These are phyloP conservation scores for Arctium lappa DNA, from an alignment of 129 eudicot genomes.

Conservation along the genomic window DNA sequence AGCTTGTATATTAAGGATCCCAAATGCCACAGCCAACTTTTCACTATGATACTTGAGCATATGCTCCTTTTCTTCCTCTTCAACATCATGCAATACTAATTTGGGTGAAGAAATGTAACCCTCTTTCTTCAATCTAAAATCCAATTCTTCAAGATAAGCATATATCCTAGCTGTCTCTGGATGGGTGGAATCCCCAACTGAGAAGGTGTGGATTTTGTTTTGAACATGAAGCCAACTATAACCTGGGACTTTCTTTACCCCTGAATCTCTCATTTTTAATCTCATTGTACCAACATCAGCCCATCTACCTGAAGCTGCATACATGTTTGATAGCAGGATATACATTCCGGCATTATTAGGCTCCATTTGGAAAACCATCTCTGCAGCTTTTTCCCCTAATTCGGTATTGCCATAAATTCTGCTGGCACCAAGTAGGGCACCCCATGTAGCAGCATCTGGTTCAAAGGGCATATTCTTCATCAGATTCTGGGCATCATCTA, in stretches of 20 bases:
- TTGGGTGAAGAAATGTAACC: slow-evolving; percentile 58
- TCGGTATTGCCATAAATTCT: slow-evolving; percentile 57
- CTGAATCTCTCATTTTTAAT: slow-evolving; percentile 59
- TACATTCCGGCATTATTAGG: slow-evolving; percentile 75
- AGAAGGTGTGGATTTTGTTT: slow-evolving; percentile 53
- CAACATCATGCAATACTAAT: slow-evolving; percentile 70
- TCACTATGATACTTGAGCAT: slow-evolving; percentile 79
- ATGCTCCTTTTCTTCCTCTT: slow-evolving; percentile 72
- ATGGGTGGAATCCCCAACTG: slow-evolving; percentile 62
- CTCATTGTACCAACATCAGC: slow-evolving; percentile 55
- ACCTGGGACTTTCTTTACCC: slow-evolving; percentile 60
- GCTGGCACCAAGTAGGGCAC: slow-evolving; percentile 76
- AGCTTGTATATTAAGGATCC: slow-evolving; percentile 43
- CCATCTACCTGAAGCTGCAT: slow-evolving; percentile 78
- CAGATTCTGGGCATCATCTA: slow-evolving; percentile 59
- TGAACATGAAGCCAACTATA: slow-evolving; percentile 76
- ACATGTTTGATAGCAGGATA: slow-evolving; percentile 66
- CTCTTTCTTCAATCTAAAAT: slow-evolving; percentile 47
- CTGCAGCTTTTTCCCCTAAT: slow-evolving; percentile 69
- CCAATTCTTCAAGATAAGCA: slow-evolving; percentile 58
- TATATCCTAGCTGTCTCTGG: slow-evolving; percentile 44
- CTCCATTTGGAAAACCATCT: slow-evolving; percentile 56
- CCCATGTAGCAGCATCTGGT: slow-evolving; percentile 81
- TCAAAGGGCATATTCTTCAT: slow-evolving; percentile 58
- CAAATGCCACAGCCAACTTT: slow-evolving; percentile 67